Evolutionary conservation across 2,329 filamentous ascomycete species (phyloP), one percentile per base, ranked within the genome.

Genomic region (Aspergillus sp.): DNA sequence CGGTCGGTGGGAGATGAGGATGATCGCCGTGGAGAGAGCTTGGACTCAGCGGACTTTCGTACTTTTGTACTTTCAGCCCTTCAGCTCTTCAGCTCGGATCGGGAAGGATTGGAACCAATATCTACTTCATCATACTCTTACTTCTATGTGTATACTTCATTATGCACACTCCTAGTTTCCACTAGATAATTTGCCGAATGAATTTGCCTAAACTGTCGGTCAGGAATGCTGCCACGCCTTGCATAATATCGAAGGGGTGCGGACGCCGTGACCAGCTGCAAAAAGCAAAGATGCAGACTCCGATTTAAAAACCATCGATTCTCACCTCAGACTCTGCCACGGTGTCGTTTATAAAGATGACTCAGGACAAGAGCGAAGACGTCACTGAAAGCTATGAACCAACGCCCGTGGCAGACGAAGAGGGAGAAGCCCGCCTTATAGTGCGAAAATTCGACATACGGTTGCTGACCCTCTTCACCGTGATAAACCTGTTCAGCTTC

Each of bases 381-480:
- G n/a, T 9, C 11, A 31, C 25, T 23, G 12, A n/a, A 15, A n/a
- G 23, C 23, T 17, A 9, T 25, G 44, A 46, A 17, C 4, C 21
- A 27, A 15, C 3, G 21, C 14, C 15, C 0, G 14, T 27, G 25
- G 9, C 15, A 46, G 19, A 46, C 9, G 43, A 45, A 9, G 25
- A 15, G 19, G 25, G n/a, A 12, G 43, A 54, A 17, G 17, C 45
- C 14, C 37, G 25, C 3, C 7, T 27, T 3, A 70, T 77, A 15
- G 58, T 76, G 37, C 56, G 66, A 35, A 74, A 73, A 47, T 68
- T 76, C 1, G 73, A 76, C 47, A 64, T 64, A 21, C 63, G 70
- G 9, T 65, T 75, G 6, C 66, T 75, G 8, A 67, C 69, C 1
- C 57, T 74, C n/a, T 65, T 75, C 33, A 55, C 71, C 1, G 46